Conservation (phyloP, 2,329 filamentous ascomycete genomes). For the Pseudopyrenochaeta lycopersici region DNA sequence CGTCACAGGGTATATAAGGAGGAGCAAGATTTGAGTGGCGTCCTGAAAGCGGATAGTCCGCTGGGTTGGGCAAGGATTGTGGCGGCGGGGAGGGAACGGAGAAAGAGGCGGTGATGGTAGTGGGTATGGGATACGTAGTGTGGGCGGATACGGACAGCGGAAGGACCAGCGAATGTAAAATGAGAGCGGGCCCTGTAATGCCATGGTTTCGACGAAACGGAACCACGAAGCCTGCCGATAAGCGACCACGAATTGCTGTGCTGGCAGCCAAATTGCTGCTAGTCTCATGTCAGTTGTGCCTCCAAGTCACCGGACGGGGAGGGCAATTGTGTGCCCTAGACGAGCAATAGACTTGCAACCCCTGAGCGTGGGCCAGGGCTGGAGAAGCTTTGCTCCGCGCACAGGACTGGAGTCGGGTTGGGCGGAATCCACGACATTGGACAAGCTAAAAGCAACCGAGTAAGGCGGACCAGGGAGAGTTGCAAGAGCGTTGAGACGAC, state of each 20-base stretch:
- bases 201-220: slow-evolving; percentile 35
- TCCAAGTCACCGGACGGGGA: slow-evolving; percentile 36
- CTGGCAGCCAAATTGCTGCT: slow-evolving; percentile 34
- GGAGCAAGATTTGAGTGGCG: slow-evolving; percentile 52
- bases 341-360: slow-evolving; percentile 30
- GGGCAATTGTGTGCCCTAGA: slow-evolving; percentile 31
- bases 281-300: slow-evolving; percentile 37
- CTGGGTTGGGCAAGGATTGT: slow-evolving; percentile 46
- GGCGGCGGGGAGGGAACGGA: slow-evolving; percentile 50
- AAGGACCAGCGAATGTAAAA: slow-evolving; percentile 42
- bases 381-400: slow-evolving; percentile 38
- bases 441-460: slow-evolving; percentile 40
- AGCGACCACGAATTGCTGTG: slow-evolving; percentile 38
- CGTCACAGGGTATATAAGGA: slow-evolving; percentile 50
- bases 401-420: slow-evolving; percentile 40
- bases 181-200: slow-evolving; percentile 37
- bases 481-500: slow-evolving; percentile 47
- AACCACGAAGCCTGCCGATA: slow-evolving; percentile 34
- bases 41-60: slow-evolving; percentile 46
- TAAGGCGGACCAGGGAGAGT: slow-evolving; percentile 43
- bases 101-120: slow-evolving; percentile 48
- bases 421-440: slow-evolving; percentile 47
- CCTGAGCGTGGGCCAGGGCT: slow-evolving; percentile 48
- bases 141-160: slow-evolving; percentile 49
- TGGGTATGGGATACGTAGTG: slow-evolving; percentile 46